Percentiles rank a stretch among this genome's conserved stretches.
Evolutionary conservation across 2,329 filamentous ascomycete species (phyloP).

Genomic region (Coniochaeta ligniaria): DNA sequence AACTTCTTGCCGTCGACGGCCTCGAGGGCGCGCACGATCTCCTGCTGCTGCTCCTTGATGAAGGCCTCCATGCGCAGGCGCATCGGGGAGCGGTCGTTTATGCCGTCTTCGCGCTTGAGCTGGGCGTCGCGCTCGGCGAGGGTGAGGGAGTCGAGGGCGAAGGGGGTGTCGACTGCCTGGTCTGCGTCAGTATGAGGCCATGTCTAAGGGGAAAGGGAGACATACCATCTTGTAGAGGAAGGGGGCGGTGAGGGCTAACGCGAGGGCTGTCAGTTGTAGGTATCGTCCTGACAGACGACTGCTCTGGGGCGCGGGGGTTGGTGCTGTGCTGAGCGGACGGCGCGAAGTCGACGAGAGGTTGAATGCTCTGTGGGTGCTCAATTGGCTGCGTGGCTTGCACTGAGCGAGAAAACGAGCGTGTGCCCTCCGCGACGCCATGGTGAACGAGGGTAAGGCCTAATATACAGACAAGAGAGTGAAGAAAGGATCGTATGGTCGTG

Average conservation of each 20-base stretch:
- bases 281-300: constrained; percentile 8
- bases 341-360: constrained; percentile 5
- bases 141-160: constrained; percentile 53
- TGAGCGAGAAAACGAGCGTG: constrained; percentile 14
- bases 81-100: constrained; percentile 82
- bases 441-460: constrained; percentile 4
- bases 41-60: constrained; percentile 85
- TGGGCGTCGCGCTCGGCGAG: constrained; percentile 82
- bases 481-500: background rate
- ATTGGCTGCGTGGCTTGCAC: constrained; percentile 13
- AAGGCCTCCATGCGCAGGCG: constrained; percentile 95
- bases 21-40: constrained; percentile 78
- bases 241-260: constrained; percentile 43
- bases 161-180: constrained; percentile 33
- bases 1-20: constrained; percentile 79
- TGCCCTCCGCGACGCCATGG: constrained; percentile 15
- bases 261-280: constrained; percentile 27
- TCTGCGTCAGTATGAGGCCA: constrained; percentile 5
- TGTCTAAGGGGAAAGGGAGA: constrained; percentile 1
- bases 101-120: constrained; percentile 68
- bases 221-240: constrained; percentile 54
- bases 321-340: constrained; percentile 10
- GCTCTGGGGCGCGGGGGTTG: constrained; percentile 4
- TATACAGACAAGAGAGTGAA: constrained; percentile 1
- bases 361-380: constrained; percentile 5